Evolutionary conservation across 352 stramenopile genomes (phyloP), one percentile per base, ranked within the genome.

Genomic region (Globisporangium lucens): DNA sequence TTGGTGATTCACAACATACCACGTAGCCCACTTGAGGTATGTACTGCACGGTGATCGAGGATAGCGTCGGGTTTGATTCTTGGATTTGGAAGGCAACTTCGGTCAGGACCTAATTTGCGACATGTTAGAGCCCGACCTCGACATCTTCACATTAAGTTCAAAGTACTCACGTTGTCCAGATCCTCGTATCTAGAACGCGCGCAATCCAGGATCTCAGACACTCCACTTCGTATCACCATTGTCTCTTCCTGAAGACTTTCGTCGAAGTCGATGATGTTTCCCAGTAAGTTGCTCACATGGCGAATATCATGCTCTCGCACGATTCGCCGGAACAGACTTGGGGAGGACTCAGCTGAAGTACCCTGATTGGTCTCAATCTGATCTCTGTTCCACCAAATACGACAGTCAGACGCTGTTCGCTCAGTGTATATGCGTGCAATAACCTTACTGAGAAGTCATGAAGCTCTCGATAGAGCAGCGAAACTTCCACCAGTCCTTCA

Each of bases 21-120:
- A 94, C 87, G 71, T 94, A 96, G 12, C 89, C 89, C 38, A 95
- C 82, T 83, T 93, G 89, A 64, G 89, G 87, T 53, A 95, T 93
- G 61, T 94, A 96, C 66, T 95, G 83, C 33, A 94, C 82, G 15
- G 84, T 92, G 43, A 95, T 92, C 4, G 83, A 87, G 3, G 81
- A 85, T 38, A 95, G 68, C 56, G 72, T 76, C 30, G 89, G 74
- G 58, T 93, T 88, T 24, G 76, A 69, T 65, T 94, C 83, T 82
- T 92, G 81, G 29, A 95, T 84, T 66, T 93, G 83, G 67, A 90
- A 89, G 7, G 87, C 83, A 47, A 96, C 79, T 69, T 96, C 87
- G 3, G 82, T 89, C 62, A 96, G 70, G 41, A 96, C 79, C 89
- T 96, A 47, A 35, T 8, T n/a, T 59, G 30, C 41, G 30, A 38